Evolutionary conservation across 495 filamentous ascomycete species (phyloP).

Genomic region (Penicillium salamii): DNA sequence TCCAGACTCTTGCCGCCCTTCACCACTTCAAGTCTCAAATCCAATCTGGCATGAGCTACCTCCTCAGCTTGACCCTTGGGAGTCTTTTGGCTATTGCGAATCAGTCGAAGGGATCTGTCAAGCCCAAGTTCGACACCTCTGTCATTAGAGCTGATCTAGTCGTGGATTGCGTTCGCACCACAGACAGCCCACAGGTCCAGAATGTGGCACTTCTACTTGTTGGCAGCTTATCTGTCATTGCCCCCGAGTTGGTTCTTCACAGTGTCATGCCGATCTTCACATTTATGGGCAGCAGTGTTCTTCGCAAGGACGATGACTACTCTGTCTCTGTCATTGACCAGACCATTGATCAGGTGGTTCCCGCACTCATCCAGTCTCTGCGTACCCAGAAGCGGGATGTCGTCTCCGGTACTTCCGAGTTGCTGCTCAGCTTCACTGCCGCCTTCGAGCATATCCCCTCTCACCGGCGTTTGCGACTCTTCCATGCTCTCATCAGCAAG

Average conservation of each 20-base stretch:
- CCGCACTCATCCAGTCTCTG: slow-evolving; percentile 82
- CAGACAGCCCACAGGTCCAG: slow-evolving; percentile 83
- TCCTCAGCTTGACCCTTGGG: slow-evolving; percentile 74
- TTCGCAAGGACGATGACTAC: slow-evolving; percentile 90
- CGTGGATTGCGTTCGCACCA: slow-evolving; percentile 86
- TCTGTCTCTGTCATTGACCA: slow-evolving; percentile 85
- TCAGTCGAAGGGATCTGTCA: slow-evolving; percentile 57
- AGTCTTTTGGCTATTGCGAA: slow-evolving; percentile 78
- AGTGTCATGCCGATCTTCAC: slow-evolving; percentile 99
- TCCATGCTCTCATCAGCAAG: slow-evolving; percentile 72
- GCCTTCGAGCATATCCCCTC: slow-evolving; percentile 93
- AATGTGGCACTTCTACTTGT: slow-evolving; percentile 89
- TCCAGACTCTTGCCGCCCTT: slow-evolving; percentile 77
- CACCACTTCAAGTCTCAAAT: slow-evolving; percentile 72
- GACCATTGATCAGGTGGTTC: slow-evolving; percentile 87
- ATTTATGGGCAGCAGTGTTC: slow-evolving; percentile 86
- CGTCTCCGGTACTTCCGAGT: slow-evolving; percentile 74
- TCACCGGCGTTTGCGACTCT: slow-evolving; percentile 76
- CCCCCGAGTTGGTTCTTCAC: slow-evolving; percentile 85
- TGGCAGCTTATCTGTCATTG: slow-evolving; percentile 74
- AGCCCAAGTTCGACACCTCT: slow-evolving; percentile 65
- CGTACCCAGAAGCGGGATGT: slow-evolving; percentile 73
- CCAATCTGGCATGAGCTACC: slow-evolving; percentile 76
- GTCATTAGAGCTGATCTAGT: slow-evolving; percentile 81
- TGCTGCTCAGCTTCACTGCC: slow-evolving; percentile 86